A percentile compares a stretch with the other conserved stretches of the same genome.
Evolutionary conservation across 1,139 yeast species (phyloP).

Genomic region (Lodderomyces oxycetoniae): DNA sequence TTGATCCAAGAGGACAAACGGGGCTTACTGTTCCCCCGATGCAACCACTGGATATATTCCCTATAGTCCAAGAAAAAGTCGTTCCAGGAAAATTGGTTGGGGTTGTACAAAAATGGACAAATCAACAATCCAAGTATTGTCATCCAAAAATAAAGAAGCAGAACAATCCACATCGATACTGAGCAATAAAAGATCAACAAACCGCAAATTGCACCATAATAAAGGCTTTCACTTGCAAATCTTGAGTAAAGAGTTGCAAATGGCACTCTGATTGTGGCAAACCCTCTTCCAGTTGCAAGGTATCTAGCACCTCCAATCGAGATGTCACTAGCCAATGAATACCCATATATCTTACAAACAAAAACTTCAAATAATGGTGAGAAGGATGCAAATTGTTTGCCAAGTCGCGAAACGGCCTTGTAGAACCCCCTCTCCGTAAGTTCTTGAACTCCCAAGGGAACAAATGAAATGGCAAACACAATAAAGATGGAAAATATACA

Average conservation of each 20-base stretch:
- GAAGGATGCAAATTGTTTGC: slow-evolving; percentile 45
- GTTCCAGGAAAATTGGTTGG: slow-evolving; percentile 46
- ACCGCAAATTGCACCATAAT: slow-evolving; percentile 37
- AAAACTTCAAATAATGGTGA: slow-evolving; percentile 54
- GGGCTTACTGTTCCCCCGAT: slow-evolving; percentile 36
- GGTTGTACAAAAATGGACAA: slow-evolving; percentile 50
- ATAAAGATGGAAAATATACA: slow-evolving; percentile 47
- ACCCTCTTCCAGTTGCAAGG: slow-evolving; percentile 53
- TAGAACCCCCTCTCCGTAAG: slow-evolving; percentile 47
- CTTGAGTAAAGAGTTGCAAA: slow-evolving; percentile 42
- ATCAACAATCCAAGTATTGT: slow-evolving; percentile 41
- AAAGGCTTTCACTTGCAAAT: slow-evolving; percentile 44
- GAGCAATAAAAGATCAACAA: slow-evolving; percentile 41
- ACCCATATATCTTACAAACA: slow-evolving; percentile 48
- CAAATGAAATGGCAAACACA: slow-evolving; percentile 46
- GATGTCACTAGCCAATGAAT: slow-evolving; percentile 44
- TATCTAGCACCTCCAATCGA: slow-evolving; percentile 51
- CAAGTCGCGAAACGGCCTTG: slow-evolving; percentile 39
- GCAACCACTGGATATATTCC: slow-evolving; percentile 40
- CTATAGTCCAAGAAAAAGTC: slow-evolving; percentile 48
- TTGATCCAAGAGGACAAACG: slow-evolving; percentile 38
- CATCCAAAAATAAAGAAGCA: slow-evolving; percentile 47
- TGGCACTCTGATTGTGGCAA: slow-evolving; percentile 46
- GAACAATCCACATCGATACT: slow-evolving; percentile 44
- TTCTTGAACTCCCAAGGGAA: slow-evolving; percentile 50